These are phyloP conservation scores for Boechera stricta DNA, from an alignment of 345 rosid genomes.

Conservation along the genomic window DNA sequence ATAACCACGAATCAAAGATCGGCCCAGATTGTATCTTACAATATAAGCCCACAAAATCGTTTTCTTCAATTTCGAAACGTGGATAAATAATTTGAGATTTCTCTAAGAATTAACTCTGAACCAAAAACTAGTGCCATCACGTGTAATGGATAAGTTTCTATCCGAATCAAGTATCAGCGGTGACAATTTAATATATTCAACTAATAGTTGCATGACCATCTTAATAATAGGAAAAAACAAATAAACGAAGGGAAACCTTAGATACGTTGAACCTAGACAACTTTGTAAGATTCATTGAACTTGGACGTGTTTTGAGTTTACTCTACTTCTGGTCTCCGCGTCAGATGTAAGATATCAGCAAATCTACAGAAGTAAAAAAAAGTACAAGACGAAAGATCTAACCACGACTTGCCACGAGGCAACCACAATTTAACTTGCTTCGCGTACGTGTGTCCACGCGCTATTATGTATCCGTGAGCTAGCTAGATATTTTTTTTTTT, in stretches of 20 bases:
- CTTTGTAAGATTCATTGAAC: slow-evolving; percentile 9
- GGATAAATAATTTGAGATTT: neutral
- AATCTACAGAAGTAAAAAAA: slow-evolving; percentile 16
- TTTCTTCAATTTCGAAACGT: no score
- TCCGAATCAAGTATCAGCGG: slow-evolving; percentile 10
- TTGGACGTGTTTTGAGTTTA: slow-evolving; percentile 18
- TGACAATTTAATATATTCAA: slow-evolving; percentile 24
- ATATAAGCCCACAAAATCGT: neutral
- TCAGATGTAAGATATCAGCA: slow-evolving; percentile 22
- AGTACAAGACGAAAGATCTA: neutral
- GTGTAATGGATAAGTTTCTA: slow-evolving; percentile 30
- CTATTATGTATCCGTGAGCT: slow-evolving; percentile 9
- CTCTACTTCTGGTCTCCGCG: slow-evolving; percentile 43
- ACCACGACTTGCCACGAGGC: slow-evolving; percentile 28
- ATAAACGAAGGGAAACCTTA: neutral
- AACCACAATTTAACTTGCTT: neutral
- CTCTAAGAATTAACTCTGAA: neutral
- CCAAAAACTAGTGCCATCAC: slow-evolving; percentile 27
- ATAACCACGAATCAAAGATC: neutral
- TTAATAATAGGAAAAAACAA: no score
- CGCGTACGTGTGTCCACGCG: slow-evolving; percentile 18
- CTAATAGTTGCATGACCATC: slow-evolving; percentile 22
- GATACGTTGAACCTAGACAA: slow-evolving; percentile 33
- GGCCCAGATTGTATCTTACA: neutral
- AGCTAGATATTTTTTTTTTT: no score